These are phyloP conservation scores for Pythium coloratum DNA, from an alignment of 352 stramenopile species.

Conservation along the genomic window DNA sequence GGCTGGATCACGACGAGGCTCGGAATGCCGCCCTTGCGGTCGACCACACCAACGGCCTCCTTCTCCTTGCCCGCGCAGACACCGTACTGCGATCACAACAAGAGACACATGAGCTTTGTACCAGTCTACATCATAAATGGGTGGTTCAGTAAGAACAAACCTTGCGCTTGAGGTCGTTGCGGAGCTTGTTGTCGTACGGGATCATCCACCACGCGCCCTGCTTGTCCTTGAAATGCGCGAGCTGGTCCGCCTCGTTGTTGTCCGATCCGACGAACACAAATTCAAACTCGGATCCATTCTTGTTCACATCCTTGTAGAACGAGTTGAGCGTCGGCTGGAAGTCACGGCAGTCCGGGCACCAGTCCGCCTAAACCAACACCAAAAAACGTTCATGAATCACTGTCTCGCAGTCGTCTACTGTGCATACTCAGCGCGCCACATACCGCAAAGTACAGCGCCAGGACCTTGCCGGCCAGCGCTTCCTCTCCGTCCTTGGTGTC, in stretches of 20 bases:
- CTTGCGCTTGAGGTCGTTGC: slow-evolving; percentile 77
- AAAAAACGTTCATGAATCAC: slow-evolving; percentile 7
- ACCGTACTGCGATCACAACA: slow-evolving; percentile 41
- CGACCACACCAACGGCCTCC: slow-evolving; percentile 47
- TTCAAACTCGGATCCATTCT: slow-evolving; percentile 44
- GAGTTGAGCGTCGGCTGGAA: slow-evolving; percentile 79
- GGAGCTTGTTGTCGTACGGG: slow-evolving; percentile 60
- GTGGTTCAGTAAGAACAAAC: slow-evolving; percentile 31
- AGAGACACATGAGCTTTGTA: background rate
- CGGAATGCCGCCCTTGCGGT: slow-evolving; percentile 71
- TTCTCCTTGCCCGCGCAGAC: slow-evolving; percentile 74
- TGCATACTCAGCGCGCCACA: no score
- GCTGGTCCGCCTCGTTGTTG: slow-evolving; percentile 50
- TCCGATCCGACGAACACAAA: slow-evolving; percentile 84
- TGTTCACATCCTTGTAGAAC: slow-evolving; percentile 63
- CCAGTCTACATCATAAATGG: slow-evolving; percentile 1
- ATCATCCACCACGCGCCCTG: slow-evolving; percentile 78
- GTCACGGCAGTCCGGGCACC: slow-evolving; percentile 78
- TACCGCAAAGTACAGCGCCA: slow-evolving; percentile 82
- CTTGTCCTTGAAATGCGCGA: slow-evolving; percentile 67
- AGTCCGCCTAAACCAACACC: slow-evolving; percentile 53
- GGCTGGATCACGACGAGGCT: slow-evolving; percentile 68
- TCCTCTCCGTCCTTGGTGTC: slow-evolving; percentile 46
- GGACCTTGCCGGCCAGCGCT: slow-evolving; percentile 46
- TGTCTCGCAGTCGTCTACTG: no score